Conservation (phyloP, 441 rosid species). For the Pelargonium exstipulatum region DNA sequence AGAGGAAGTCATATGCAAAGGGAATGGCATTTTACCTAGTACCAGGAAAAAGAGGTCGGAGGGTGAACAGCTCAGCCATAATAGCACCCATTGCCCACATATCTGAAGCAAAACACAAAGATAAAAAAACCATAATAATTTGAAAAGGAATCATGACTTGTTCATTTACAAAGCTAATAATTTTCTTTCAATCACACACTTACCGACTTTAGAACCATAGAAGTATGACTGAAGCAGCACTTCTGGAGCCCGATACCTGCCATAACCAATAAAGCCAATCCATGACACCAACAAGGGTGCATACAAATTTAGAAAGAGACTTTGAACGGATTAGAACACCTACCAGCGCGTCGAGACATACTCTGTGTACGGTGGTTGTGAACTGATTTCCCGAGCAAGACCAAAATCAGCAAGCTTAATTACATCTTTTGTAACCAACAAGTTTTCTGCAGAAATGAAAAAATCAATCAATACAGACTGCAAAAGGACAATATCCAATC, state of each 20-base stretch:
- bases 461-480: background rate
- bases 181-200: constrained; percentile 20
- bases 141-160: background rate
- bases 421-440: constrained; percentile 62
- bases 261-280: background rate
- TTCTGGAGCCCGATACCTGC: constrained; percentile 96
- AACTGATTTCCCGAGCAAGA: constrained; percentile 76
- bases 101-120: constrained; percentile 34
- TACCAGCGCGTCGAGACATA: constrained; percentile 97
- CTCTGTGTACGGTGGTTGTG: constrained; percentile 81
- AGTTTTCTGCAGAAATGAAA: constrained; percentile 43
- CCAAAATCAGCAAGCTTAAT: constrained; percentile 98
- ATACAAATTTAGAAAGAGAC: background rate
- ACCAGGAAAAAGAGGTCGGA: constrained; percentile 93
- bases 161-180: too few species aligned
- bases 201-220: constrained; percentile 81
- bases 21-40: constrained; percentile 43
- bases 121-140: too few species aligned
- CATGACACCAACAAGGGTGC: background rate
- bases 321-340: constrained; percentile 22
- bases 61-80: constrained; percentile 72
- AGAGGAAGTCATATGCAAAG: too few species aligned
- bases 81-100: constrained; percentile 99
- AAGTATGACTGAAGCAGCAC: constrained; percentile 78
- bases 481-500: background rate